phyloP scores from a whole-genome alignment of 2,329 filamentous ascomycete genomes.

The Meredithiella fracta region DNA sequence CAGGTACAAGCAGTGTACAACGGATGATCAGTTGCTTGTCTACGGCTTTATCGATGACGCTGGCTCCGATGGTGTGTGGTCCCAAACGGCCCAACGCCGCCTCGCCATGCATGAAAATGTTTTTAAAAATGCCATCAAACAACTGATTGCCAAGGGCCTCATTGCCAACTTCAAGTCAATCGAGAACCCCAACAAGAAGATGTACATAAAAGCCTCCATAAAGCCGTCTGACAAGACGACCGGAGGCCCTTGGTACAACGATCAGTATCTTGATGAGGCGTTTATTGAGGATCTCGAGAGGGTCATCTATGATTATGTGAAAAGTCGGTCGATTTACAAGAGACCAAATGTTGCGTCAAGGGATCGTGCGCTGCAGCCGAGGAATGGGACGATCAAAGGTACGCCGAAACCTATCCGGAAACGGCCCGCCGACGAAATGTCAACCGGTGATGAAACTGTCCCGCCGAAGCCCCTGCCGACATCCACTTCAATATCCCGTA shows the following conservation, averaged over 20 bases:
- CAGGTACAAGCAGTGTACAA: constrained; percentile 42
- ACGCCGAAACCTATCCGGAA: constrained; percentile 30
- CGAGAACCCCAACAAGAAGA: constrained; percentile 79
- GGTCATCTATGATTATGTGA: constrained; percentile 58
- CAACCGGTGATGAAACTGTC: constrained; percentile 18
- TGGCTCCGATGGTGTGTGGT: constrained; percentile 78
- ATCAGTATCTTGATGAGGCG: constrained; percentile 73
- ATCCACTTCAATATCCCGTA: constrained; percentile 17
- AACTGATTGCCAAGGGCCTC: constrained; percentile 63
- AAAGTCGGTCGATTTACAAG: constrained; percentile 53
- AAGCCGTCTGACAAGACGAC: constrained; percentile 78
- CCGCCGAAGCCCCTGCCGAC: constrained; percentile 16
- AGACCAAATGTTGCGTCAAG: constrained; percentile 22
- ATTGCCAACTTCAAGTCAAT: constrained; percentile 85
- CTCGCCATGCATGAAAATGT: constrained; percentile 72
- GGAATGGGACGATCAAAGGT: constrained; percentile 39
- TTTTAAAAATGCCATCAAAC: constrained; percentile 67
- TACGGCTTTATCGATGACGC: constrained; percentile 81
- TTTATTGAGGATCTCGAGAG: constrained; percentile 66
- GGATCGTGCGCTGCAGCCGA: constrained; percentile 31
- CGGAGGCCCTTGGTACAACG: constrained; percentile 87
- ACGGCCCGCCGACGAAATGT: constrained; percentile 27
- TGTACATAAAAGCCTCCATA: constrained; percentile 82
- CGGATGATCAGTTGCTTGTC: constrained; percentile 66
- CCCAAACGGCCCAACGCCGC: constrained; percentile 62